Conservation (phyloP, 1,284 basidiomycete species). For the Leccinum fallax region DNA sequence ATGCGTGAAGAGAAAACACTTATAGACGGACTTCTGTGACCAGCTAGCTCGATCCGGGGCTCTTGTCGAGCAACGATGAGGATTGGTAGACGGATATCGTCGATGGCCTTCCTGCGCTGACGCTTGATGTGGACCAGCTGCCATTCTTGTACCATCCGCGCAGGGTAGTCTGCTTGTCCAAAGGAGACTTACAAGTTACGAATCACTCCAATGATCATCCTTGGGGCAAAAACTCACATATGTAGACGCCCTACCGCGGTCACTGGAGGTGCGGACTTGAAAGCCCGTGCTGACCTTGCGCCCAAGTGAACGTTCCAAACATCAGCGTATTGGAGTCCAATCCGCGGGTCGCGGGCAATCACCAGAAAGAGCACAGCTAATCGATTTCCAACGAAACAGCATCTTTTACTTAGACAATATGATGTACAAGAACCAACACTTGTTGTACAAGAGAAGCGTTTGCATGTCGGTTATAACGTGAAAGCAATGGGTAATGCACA, state of each 20-base stretch:
- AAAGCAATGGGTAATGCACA: background rate
- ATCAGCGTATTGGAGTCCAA: background rate
- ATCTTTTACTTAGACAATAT: background rate
- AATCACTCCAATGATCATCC: too few relatives aligned
- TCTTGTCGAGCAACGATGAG: constrained; percentile 27
- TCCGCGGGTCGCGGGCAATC: background rate
- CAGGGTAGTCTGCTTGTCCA: constrained; percentile 31
- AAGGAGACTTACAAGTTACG: constrained; percentile 19
- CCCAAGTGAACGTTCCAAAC: background rate
- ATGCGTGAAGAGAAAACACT: too few relatives aligned
- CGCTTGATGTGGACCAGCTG: constrained; percentile 42
- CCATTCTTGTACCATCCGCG: constrained; percentile 53
- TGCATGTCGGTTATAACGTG: background rate
- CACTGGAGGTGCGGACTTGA: too few relatives aligned
- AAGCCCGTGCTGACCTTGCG: background rate
- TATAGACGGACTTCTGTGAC: constrained; percentile 48
- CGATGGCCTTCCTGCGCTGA: constrained; percentile 47
- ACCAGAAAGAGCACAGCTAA: too few relatives aligned
- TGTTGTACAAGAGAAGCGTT: background rate
- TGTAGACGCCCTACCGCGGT: too few relatives aligned
- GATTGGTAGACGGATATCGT: constrained; percentile 54
- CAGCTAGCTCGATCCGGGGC: constrained; percentile 68
- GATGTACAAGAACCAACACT: background rate
- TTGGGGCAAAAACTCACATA: too few relatives aligned
- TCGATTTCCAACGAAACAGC: background rate